Base-by-base conservation (phyloP, 306 rosid genomes). In the Vicia sativa region DNA sequence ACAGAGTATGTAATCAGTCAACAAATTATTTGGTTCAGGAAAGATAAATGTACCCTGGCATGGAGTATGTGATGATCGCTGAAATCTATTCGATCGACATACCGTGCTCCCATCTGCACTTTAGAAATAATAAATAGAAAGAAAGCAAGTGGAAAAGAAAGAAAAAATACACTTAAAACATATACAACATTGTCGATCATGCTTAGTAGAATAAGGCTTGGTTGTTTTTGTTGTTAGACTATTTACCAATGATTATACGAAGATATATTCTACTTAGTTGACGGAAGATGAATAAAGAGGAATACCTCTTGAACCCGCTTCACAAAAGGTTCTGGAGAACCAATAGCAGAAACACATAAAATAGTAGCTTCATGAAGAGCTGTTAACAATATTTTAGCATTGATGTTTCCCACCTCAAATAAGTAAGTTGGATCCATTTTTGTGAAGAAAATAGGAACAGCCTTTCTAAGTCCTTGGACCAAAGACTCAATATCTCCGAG, bases 281-380 rank as follows among this genome's bases (percentile, higher is more conserved):
- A 65, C 8, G 28, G 34, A 29, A 58, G 10, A 58, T 41, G 16
- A 56, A 13, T 9, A 13, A n/a, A 43, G 79, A 73, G 41, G 28
- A 58, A 54, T 81, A 90, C 97, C 97, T 86, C 84, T 75, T 77
- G 84, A 46, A 86, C 74, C 38, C 71, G 85, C 83, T 69, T 79
- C 76, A 81, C 97, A 80, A 93, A 88, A 67, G 97, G 65, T 49
- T 85, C 82, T 11, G 98, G 85, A 75, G 97, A 93, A 74, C 87
- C 98, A 76, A 93, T 82, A 65, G 97, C 96, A 13, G 97, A 87
- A 63, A 90, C 80, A 2, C 98, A 92, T 70, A 90, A 78, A 70
- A 85, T 69, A 53, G 69, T 28, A 44, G 82, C 80, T 45, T 80
- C 53, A 14, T 49, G 56, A 69, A 90, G 76, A 81, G 65, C 79